These are phyloP conservation scores for Lactarius vividus DNA, from an alignment of 768 basidiomycete species.

Conservation along the genomic window DNA sequence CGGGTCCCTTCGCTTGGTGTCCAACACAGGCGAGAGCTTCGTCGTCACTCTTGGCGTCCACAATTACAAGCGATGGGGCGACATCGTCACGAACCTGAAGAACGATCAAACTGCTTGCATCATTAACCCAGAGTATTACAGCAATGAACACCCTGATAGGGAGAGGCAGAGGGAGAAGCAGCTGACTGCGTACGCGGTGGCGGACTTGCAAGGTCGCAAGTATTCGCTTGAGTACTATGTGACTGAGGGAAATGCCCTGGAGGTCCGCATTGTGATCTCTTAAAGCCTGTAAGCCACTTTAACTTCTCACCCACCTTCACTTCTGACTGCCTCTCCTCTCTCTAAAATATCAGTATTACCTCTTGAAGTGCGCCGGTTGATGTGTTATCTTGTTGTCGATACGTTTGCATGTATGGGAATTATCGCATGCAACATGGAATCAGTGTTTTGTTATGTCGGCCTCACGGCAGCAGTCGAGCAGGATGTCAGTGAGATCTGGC, in stretches of 20 bases:
- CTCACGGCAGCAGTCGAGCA: background rate
- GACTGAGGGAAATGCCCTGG: background rate
- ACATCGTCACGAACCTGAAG: slow-evolving; percentile 37
- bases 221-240: background rate
- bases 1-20: slow-evolving; percentile 37
- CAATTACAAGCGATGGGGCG: slow-evolving; percentile 41
- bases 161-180: slow-evolving; percentile 1
- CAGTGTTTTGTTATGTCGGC: no score
- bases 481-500: background rate
- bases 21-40: slow-evolving; percentile 35
- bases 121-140: slow-evolving; percentile 16
- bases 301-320: background rate
- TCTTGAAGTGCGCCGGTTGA: no score
- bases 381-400: no score
- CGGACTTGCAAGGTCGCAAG: background rate
- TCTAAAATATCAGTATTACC: no score
- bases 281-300: background rate
- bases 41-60: slow-evolving; percentile 40
- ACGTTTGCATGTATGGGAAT: no score
- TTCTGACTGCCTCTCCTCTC: background rate
- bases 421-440: no score
- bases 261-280: background rate
- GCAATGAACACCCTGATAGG: background rate
- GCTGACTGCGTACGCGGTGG: background rate
- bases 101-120: slow-evolving; percentile 2